These are phyloP conservation scores for Phytophthora fragariae DNA, from an alignment of 352 stramenopile species.

Conservation along the genomic window DNA sequence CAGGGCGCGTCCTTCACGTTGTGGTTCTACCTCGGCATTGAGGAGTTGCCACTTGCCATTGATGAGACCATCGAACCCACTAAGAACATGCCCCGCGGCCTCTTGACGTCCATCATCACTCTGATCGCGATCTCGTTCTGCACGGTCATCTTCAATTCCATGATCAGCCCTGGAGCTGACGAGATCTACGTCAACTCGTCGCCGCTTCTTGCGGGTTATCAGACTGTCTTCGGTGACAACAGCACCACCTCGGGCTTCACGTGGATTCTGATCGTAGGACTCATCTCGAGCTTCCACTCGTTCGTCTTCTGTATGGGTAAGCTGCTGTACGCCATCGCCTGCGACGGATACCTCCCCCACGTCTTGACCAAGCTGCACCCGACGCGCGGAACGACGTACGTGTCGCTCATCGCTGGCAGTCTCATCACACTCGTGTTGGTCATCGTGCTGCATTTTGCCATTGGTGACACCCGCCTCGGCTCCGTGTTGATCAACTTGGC, in stretches of 20 bases:
- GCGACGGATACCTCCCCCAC: conserved; percentile 62
- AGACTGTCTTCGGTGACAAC: conserved; percentile 67
- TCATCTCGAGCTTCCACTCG: conserved; percentile 74
- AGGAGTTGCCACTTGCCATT: conserved; percentile 67
- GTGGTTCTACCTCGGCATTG: conserved; percentile 76
- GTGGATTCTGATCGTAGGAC: conserved; percentile 65
- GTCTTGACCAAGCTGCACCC: conserved; percentile 61
- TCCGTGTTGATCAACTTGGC: conserved; percentile 71
- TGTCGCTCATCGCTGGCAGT: conserved; percentile 51
- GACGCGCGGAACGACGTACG: conserved; percentile 51
- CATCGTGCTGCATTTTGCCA: conserved; percentile 59
- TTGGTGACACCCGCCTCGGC: conserved; percentile 60
- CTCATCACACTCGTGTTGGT: conserved; percentile 48
- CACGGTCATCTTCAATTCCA: conserved; percentile 69
- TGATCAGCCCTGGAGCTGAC: conserved; percentile 58
- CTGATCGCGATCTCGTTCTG: conserved; percentile 64
- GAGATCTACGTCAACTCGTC: conserved; percentile 53
- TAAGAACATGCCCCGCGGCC: conserved; percentile 66
- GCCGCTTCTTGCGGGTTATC: conserved; percentile 61
- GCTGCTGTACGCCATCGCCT: conserved; percentile 65
- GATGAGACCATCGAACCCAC: conserved; percentile 69
- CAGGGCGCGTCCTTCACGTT: conserved; percentile 67
- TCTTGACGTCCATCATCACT: conserved; percentile 59
- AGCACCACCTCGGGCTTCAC: conserved; percentile 61
- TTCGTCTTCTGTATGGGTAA: conserved; percentile 80